These are phyloP conservation scores for Penicillium angulare DNA, from an alignment of 495 filamentous ascomycete species.

Conservation along the genomic window DNA sequence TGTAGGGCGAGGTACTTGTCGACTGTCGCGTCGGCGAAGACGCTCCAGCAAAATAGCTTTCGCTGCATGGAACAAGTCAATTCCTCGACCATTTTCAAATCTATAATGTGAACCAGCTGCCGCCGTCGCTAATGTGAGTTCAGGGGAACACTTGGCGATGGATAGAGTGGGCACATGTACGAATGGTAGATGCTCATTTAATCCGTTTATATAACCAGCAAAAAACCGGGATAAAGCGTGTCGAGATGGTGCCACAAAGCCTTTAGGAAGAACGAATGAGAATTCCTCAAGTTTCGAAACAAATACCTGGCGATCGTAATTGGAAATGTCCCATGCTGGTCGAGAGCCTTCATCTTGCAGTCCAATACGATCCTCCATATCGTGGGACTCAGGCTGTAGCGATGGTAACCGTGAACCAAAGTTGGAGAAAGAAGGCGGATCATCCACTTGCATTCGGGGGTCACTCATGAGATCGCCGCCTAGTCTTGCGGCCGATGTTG, in stretches of 20 bases:
- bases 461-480: constrained; percentile 41
- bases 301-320: constrained; percentile 60
- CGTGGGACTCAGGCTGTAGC: constrained; percentile 61
- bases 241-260: constrained; percentile 58
- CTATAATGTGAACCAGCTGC: constrained; percentile 54
- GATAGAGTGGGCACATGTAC: constrained; percentile 50
- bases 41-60: constrained; percentile 49
- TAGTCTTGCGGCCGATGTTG: constrained; percentile 23
- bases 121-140: constrained; percentile 47
- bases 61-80: constrained; percentile 67
- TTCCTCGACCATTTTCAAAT: constrained; percentile 65
- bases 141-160: constrained; percentile 42
- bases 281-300: constrained; percentile 65
- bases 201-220: constrained; percentile 48
- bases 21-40: constrained; percentile 45
- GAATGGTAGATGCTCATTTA: constrained; percentile 51
- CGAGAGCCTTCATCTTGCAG: constrained; percentile 44
- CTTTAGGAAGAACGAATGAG: constrained; percentile 60
- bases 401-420: constrained; percentile 70
- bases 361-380: constrained; percentile 52
- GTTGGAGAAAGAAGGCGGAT: constrained; percentile 55
- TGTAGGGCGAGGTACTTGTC: constrained; percentile 41
- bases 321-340: constrained; percentile 65
- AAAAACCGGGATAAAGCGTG: constrained; percentile 48
- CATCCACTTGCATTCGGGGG: constrained; percentile 35